phyloP scores from a whole-genome alignment of 306 rosid species.

The Pachyrhizus erosus region DNA sequence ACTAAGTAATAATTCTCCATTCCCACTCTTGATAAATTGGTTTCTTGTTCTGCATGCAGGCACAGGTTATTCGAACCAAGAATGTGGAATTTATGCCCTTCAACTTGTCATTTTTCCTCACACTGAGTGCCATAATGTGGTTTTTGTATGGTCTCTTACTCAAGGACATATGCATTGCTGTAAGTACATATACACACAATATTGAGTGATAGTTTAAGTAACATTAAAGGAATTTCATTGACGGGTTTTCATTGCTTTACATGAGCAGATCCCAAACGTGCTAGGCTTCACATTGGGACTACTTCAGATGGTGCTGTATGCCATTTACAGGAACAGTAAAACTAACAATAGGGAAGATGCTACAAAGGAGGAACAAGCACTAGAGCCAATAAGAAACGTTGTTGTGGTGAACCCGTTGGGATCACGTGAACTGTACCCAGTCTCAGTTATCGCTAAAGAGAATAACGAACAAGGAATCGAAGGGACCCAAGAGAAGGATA shows the following conservation, averaged over 20 bases:
- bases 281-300: conserved; percentile 71
- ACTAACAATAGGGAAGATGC: neutral
- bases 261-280: conserved; percentile 70
- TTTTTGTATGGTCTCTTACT: conserved; percentile 67
- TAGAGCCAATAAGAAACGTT: conserved; percentile 29
- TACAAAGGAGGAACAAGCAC: conserved; percentile 14
- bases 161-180: conserved; percentile 72
- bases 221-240: neutral
- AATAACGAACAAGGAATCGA: neutral
- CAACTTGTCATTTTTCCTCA: conserved; percentile 67
- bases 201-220: neutral
- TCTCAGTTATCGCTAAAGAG: neutral
- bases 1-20: no score
- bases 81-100: conserved; percentile 89
- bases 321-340: conserved; percentile 48
- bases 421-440: conserved; percentile 14
- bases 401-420: conserved; percentile 28
- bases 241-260: neutral
- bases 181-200: conserved; percentile 43
- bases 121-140: conserved; percentile 88
- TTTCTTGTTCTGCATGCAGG: conserved; percentile 25
- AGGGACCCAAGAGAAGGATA: no score
- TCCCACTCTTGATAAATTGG: neutral
- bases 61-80: conserved; percentile 58
- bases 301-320: conserved; percentile 75